Evolutionary conservation across 2,329 filamentous ascomycete species (phyloP).

Genomic region (Leptographium lundbergii): DNA sequence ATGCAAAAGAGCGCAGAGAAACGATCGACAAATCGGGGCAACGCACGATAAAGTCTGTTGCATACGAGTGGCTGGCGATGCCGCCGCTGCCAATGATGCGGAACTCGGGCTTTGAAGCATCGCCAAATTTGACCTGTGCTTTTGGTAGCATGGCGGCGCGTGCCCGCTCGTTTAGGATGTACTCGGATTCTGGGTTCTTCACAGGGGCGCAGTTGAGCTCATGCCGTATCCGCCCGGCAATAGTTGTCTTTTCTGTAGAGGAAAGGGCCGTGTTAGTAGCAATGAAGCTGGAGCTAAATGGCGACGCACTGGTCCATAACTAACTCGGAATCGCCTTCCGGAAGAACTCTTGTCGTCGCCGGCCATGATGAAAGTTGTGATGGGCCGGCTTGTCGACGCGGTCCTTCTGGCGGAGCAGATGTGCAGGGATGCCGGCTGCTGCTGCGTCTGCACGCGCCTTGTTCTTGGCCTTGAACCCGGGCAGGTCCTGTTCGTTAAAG

Average conservation of each 20-base stretch:
- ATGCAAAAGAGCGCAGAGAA: not conserved
- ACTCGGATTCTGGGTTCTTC: constrained; percentile 56
- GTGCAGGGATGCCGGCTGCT: constrained; percentile 45
- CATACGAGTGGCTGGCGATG: constrained; percentile 32
- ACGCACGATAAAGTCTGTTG: constrained; percentile 44
- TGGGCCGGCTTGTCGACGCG: constrained; percentile 31
- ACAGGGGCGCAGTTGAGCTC: constrained; percentile 66
- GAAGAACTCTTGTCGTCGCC: constrained; percentile 38
- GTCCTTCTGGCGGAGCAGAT: constrained; percentile 33
- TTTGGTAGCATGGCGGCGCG: constrained; percentile 48
- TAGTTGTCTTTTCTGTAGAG: constrained; percentile 57
- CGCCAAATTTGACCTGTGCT: constrained; percentile 39
- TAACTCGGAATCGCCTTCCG: constrained; percentile 63
- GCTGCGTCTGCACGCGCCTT: constrained; percentile 42
- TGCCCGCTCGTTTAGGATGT: constrained; percentile 45
- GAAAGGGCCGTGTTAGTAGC: constrained; percentile 10
- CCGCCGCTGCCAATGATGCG: constrained; percentile 48
- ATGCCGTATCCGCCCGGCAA: constrained; percentile 60
- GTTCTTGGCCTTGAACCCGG: constrained; percentile 55
- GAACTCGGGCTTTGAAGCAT: constrained; percentile 32
- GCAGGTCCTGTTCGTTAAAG: constrained; percentile 87
- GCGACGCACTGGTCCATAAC: not conserved
- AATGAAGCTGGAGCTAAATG: not conserved
- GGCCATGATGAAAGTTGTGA: constrained; percentile 10
- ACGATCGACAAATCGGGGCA: not conserved